Percentiles rank a stretch among this genome's conserved stretches.
Conservation (phyloP, 257 asterid species). For the Ocimum tenuiflorum region DNA sequence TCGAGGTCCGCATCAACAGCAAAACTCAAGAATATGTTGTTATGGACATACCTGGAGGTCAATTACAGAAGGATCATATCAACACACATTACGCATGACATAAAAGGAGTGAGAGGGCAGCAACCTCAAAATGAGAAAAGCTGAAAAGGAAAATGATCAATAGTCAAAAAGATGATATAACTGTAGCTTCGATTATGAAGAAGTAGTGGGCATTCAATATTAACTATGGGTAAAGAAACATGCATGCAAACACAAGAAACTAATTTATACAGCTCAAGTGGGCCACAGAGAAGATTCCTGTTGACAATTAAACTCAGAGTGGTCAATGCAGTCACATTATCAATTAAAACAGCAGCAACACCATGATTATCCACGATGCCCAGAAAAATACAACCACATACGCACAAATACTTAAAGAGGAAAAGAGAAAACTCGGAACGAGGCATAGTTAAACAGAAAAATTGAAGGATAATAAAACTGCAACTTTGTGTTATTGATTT, state of each 20-base stretch:
- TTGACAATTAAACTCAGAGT: not conserved
- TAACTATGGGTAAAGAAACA: not conserved
- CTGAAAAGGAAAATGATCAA: not conserved
- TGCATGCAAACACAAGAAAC: not conserved
- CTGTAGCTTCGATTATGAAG: not conserved
- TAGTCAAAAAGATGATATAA: not conserved
- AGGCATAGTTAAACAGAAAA: not conserved
- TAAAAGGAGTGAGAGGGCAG: not conserved
- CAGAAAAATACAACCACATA: not conserved
- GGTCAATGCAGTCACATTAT: not conserved
- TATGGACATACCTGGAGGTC: slow-evolving; percentile 77
- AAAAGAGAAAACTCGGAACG: no score
- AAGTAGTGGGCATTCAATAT: not conserved
- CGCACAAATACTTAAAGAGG: not conserved
- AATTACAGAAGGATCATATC: slow-evolving; percentile 19
- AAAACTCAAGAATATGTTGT: slow-evolving; percentile 94
- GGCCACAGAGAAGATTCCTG: not conserved
- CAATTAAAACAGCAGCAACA: not conserved
- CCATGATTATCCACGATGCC: not conserved
- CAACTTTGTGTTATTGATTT: not conserved
- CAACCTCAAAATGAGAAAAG: not conserved
- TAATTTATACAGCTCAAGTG: not conserved
- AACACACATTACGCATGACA: not conserved
- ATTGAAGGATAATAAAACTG: not conserved
- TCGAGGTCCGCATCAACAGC: slow-evolving; percentile 84